Conservation (phyloP, 2,329 filamentous ascomycete species). For the Aspergillus pseudonomiae region DNA sequence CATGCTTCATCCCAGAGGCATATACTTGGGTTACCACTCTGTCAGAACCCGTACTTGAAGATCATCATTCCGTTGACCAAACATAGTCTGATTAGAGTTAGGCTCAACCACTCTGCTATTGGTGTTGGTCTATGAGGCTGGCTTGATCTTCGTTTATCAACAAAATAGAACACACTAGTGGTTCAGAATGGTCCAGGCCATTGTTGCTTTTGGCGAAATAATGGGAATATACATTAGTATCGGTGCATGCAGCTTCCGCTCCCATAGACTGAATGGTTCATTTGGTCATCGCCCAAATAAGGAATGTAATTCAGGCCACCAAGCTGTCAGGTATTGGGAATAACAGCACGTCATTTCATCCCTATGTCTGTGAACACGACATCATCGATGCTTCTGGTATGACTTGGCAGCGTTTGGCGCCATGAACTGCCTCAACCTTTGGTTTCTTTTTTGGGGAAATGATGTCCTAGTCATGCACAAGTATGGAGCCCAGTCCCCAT, state of each 20-base stretch:
- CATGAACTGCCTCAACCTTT: not conserved
- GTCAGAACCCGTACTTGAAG: not conserved
- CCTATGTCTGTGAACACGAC: not conserved
- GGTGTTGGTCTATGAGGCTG: not conserved
- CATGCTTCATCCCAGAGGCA: conserved; percentile 1
- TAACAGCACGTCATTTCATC: not conserved
- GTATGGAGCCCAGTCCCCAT: conserved; percentile 16
- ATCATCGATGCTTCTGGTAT: not conserved
- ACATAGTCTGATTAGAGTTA: not conserved
- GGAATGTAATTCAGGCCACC: not conserved
- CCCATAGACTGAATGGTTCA: not conserved
- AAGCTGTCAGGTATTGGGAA: not conserved
- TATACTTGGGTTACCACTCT: not conserved
- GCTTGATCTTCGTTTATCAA: not conserved
- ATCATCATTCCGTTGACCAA: not conserved
- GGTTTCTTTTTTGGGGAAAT: not conserved
- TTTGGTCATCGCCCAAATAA: not conserved
- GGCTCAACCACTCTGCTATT: not conserved
- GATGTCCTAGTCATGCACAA: conserved; percentile 12
- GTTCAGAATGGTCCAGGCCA: conserved; percentile 4
- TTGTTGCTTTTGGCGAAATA: conserved; percentile 11
- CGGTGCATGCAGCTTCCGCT: not conserved
- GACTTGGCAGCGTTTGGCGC: not conserved
- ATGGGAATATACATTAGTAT: conserved; percentile 1
- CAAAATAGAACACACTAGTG: not conserved